phyloP scores from a whole-genome alignment of 2,329 filamentous ascomycete species.

The Colletotrichum ledebouriae region DNA sequence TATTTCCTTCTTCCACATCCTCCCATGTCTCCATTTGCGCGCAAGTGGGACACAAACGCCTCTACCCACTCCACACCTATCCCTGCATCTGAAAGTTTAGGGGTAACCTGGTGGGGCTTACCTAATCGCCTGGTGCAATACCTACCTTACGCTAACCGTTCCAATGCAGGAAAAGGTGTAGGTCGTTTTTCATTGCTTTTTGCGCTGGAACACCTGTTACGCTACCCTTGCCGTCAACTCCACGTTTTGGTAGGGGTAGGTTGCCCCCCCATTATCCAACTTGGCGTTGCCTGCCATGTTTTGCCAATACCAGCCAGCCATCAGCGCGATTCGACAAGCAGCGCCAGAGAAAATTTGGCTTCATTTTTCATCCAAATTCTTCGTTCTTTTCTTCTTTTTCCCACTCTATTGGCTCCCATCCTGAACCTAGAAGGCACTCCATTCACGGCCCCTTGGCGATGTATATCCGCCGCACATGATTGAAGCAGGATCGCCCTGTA shows the following conservation, averaged over 20 bases:
- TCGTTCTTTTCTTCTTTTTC: conserved; percentile 3
- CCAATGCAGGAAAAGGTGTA: not conserved
- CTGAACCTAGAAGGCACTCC: not conserved
- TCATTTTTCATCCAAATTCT: conserved; percentile 6
- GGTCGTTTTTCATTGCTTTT: conserved; percentile 38
- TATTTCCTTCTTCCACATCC: conserved; percentile 27
- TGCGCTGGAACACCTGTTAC: conserved; percentile 25
- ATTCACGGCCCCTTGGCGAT: conserved; percentile 17
- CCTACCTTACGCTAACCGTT: too few species aligned
- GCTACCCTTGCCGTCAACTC: conserved; percentile 31
- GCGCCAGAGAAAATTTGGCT: conserved; percentile 9
- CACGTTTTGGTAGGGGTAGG: conserved; percentile 38
- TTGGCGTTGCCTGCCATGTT: not conserved
- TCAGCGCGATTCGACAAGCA: conserved; percentile 3
- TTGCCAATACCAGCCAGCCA: conserved; percentile 2
- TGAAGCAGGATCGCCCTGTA: not conserved
- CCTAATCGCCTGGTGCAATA: too few species aligned
- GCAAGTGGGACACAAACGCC: conserved; percentile 26
- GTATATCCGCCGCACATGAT: conserved; percentile 15
- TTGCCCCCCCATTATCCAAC: conserved; percentile 10
- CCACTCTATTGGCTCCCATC: conserved; percentile 1
- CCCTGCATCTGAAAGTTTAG: too few species aligned
- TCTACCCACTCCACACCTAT: conserved; percentile 1
- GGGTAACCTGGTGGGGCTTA: too few species aligned
- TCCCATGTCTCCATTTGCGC: conserved; percentile 26